Base-by-base conservation (phyloP, 108 stramenopile species). In the Epithemia pelagica region DNA sequence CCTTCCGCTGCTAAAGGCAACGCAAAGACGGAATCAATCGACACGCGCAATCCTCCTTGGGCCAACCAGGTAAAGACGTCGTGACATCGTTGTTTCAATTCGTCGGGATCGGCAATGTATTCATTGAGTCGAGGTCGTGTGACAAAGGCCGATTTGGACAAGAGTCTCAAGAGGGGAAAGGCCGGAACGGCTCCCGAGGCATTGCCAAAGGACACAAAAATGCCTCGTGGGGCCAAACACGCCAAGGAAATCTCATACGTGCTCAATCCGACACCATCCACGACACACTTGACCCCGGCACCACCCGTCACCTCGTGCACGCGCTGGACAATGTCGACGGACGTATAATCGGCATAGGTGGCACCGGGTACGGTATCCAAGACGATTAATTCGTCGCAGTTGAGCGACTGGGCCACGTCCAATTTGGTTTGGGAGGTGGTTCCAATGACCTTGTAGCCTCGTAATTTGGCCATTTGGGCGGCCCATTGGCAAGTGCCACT, bases 401-500 rank as follows among this genome's bases (percentile, higher is more conserved):
- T 86, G 54, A 74, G 62, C 1, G 30, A 51, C 58, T 71, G 58
- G 57, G 69, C 79, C 31, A 79, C 64, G 52, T 65, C 74, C 0
- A 59, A 75, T 78, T 94, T 94, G 54, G 81, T 81, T 59, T 82
- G 77, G 53, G 82, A 74, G 29, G 74, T 68, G 21, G 90, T 90
- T 61, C 94, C 94, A 72, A 91, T 90, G 27, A 91, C 90, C 55
- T 78, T 82, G 77, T 74, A 88, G 68, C 94, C 94, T 10, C 78
- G 73, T n/a, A 84, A 30, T 75, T 86, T 83, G 64, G 87, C 87
- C 84, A 95, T 89, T 70, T 90, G 90, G 20, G 87, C 88, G 7
- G 90, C 85, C 84, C 88, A 87, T 69, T 91, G 90, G 63, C 90
- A 82, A 18, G 94, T 91, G 26, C 89, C 94, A 28, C 90, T 82